Evolutionary conservation across 202 grass and related monocot genomes (phyloP).

Genomic region (Hordeum pubiflorum): DNA sequence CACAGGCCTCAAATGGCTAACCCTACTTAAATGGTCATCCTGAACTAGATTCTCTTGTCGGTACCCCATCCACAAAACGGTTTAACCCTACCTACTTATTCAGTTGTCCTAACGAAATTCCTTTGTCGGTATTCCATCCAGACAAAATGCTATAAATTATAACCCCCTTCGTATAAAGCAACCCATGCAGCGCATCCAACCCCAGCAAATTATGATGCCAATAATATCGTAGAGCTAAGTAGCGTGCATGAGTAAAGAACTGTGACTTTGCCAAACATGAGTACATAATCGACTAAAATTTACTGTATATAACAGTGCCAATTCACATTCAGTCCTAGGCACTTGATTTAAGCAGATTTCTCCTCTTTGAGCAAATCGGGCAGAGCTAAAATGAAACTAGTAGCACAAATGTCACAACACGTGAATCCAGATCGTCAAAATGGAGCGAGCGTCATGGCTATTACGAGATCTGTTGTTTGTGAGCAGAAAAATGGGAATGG

Average conservation of each 20-base stretch:
- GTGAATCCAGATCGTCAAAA: too few relatives aligned
- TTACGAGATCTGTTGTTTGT: too few relatives aligned
- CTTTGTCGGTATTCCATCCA: too few relatives aligned
- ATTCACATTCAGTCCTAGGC: too few relatives aligned
- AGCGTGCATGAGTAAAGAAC: background rate
- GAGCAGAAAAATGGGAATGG: too few relatives aligned
- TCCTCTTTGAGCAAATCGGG: background rate
- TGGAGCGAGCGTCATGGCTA: too few relatives aligned
- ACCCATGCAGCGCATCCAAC: background rate
- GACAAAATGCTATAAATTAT: background rate
- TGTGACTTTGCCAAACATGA: background rate
- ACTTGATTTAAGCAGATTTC: too few relatives aligned
- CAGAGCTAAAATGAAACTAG: background rate
- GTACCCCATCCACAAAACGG: background rate
- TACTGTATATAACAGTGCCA: too few relatives aligned
- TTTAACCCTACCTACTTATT: background rate
- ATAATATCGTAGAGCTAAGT: background rate
- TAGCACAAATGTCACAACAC: background rate
- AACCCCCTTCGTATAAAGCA: background rate
- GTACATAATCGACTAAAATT: background rate
- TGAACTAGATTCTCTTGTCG: background rate
- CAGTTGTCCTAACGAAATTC: background rate
- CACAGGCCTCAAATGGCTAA: background rate
- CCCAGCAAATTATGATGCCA: background rate
- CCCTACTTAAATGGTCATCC: background rate